These are phyloP conservation scores for Xylaria longipes DNA, from an alignment of 495 filamentous ascomycete genomes.

Conservation along the genomic window DNA sequence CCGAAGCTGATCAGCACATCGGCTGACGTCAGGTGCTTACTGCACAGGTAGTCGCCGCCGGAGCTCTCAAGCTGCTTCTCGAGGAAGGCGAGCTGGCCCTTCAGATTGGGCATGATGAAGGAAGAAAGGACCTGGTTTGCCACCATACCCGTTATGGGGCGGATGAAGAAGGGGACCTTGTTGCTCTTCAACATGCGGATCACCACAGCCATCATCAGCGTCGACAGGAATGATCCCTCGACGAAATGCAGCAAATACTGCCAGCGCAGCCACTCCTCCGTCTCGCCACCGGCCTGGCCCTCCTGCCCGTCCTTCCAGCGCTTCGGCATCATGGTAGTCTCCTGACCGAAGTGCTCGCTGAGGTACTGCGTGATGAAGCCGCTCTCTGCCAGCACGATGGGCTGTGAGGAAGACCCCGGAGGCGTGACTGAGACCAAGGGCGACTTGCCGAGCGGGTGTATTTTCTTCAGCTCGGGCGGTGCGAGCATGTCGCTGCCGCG, in stretches of 20 bases:
- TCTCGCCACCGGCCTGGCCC: slow-evolving; percentile 68
- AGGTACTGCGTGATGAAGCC: slow-evolving; percentile 82
- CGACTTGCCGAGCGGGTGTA: slow-evolving; percentile 87
- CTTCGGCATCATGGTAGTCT: slow-evolving; percentile 65
- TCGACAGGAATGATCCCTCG: slow-evolving; percentile 73
- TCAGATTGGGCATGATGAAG: slow-evolving; percentile 69
- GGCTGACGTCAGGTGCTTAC: slow-evolving; percentile 72
- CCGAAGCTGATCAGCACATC: slow-evolving; percentile 85
- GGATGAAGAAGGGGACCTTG: slow-evolving; percentile 83
- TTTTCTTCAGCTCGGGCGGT: slow-evolving; percentile 70
- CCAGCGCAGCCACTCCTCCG: slow-evolving; percentile 76
- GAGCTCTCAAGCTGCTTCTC: slow-evolving; percentile 72
- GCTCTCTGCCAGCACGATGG: slow-evolving; percentile 78
- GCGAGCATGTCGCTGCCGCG: slow-evolving; percentile 66
- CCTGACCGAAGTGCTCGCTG: slow-evolving; percentile 67
- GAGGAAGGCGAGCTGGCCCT: slow-evolving; percentile 71
- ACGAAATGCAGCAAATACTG: slow-evolving; percentile 82
- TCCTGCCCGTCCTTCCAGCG: slow-evolving; percentile 64
- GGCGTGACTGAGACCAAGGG: slow-evolving; percentile 69
- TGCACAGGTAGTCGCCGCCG: slow-evolving; percentile 73
- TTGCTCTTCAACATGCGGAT: slow-evolving; percentile 59
- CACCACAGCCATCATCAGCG: slow-evolving; percentile 58
- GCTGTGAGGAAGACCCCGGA: slow-evolving; percentile 46
- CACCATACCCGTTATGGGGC: slow-evolving; percentile 72
- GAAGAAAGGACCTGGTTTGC: slow-evolving; percentile 63